Conservation (phyloP, 768 basidiomycete genomes). For the Auriscalpium vulgare region DNA sequence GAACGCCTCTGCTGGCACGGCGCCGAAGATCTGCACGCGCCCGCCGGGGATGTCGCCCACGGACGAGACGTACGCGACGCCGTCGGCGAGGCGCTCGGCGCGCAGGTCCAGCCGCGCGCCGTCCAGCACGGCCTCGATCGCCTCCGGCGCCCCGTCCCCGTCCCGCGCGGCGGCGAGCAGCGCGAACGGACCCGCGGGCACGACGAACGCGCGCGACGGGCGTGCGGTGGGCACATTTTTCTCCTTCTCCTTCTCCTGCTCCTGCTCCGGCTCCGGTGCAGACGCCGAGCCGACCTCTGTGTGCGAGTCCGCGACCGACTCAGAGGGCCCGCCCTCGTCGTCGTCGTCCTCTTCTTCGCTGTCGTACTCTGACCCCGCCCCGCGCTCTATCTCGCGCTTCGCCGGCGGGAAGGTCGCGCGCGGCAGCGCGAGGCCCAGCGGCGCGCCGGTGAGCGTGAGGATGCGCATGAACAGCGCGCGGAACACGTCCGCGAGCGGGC, state of each 20-base stretch:
- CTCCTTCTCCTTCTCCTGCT: not conserved
- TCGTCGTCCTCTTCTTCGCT: not conserved
- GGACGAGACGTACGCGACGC: slow-evolving; percentile 6
- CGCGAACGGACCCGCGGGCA: slow-evolving; percentile 11
- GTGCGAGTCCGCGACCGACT: slow-evolving; percentile 5
- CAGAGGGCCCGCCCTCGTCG: not conserved
- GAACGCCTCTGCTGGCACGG: not conserved
- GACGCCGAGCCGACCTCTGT: slow-evolving; percentile 3
- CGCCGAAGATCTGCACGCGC: slow-evolving; percentile 5
- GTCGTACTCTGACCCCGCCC: not conserved
- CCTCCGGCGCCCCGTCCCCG: not conserved
- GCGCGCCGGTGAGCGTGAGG: slow-evolving; percentile 4
- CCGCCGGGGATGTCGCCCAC: slow-evolving; percentile 9
- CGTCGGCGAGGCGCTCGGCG: not conserved
- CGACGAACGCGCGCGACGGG: slow-evolving; percentile 1
- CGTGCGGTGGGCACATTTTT: not conserved
- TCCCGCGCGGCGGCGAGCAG: not conserved
- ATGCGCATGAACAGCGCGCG: slow-evolving; percentile 11
- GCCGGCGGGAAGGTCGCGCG: not conserved
- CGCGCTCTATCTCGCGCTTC: not conserved
- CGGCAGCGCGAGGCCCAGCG: not conserved
- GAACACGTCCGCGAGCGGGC: slow-evolving; percentile 5
- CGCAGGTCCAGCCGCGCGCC: slow-evolving; percentile 8
- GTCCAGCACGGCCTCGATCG: slow-evolving; percentile 5
- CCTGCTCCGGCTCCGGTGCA: not conserved